Conservation (phyloP, 2,329 filamentous ascomycete genomes). For the Verticillium longisporum region DNA sequence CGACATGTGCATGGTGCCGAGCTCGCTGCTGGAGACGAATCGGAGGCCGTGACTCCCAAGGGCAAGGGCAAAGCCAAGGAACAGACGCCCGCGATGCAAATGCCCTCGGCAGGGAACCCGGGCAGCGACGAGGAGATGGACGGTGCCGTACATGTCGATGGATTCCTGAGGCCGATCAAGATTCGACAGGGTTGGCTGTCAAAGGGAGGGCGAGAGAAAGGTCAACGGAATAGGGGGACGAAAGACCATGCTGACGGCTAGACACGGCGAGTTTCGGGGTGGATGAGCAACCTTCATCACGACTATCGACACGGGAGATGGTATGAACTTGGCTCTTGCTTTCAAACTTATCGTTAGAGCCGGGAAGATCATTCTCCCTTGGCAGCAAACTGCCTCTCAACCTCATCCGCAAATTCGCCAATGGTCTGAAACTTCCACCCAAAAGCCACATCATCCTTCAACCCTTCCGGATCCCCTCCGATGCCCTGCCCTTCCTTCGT, state of each 20-base stretch:
- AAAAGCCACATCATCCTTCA: constrained; percentile 36
- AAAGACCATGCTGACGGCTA: not conserved
- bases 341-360: not conserved
- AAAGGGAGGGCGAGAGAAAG: constrained; percentile 25
- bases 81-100: constrained; percentile 4
- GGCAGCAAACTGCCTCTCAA: constrained; percentile 24
- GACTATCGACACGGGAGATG: too few relatives aligned
- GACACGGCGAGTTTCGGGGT: not conserved
- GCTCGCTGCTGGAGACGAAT: constrained; percentile 19
- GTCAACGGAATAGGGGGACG: constrained; percentile 1
- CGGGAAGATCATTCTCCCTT: not conserved
- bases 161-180: constrained; percentile 54
- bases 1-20: constrained; percentile 28
- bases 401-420: constrained; percentile 52
- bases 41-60: not conserved
- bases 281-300: too few relatives aligned
- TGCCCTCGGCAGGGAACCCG: constrained; percentile 12
- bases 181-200: constrained; percentile 36
- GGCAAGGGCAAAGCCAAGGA: not conserved
- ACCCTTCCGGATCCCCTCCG: constrained; percentile 26
- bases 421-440: constrained; percentile 54
- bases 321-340: too few relatives aligned
- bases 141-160: constrained; percentile 62
- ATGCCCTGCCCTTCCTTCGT: constrained; percentile 29
- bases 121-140: constrained; percentile 46